Evolutionary conservation across 2,329 filamentous ascomycete genomes (phyloP).

Genomic region (Talaromyces verruculosus): DNA sequence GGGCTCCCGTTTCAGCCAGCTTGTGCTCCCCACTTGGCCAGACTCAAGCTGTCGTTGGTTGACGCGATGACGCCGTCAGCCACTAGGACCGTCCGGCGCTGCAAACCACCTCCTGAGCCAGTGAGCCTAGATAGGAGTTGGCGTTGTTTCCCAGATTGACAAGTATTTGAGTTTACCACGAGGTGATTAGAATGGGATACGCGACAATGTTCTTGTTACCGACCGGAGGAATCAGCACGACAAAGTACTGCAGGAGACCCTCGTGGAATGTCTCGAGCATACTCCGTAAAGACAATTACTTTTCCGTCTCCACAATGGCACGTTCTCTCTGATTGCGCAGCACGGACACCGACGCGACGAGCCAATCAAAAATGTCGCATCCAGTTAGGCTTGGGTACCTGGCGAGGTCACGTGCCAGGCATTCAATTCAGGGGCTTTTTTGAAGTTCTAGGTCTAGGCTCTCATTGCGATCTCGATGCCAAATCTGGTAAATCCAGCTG

Average conservation of each 20-base stretch:
- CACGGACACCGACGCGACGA: neutral
- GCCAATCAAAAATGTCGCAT: neutral
- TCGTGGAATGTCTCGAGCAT: neutral
- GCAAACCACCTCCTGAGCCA: slow-evolving; percentile 6
- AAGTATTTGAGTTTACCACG: neutral
- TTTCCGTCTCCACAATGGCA: neutral
- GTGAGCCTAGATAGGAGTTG: neutral
- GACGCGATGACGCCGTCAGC: slow-evolving; percentile 14
- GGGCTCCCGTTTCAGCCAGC: slow-evolving; percentile 21
- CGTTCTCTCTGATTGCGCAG: neutral
- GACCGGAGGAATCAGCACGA: neutral
- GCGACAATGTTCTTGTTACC: neutral
- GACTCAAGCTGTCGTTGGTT: slow-evolving; percentile 18
- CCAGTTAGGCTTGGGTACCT: no score
- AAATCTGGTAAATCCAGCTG: neutral
- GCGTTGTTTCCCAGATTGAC: neutral
- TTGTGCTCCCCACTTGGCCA: slow-evolving; percentile 17
- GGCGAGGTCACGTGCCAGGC: neutral
- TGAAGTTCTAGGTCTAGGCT: neutral
- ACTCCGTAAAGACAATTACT: neutral
- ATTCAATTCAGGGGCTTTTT: neutral
- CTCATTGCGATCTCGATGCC: neutral
- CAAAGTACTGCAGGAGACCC: neutral
- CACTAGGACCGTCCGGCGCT: slow-evolving; percentile 20
- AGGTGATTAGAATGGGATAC: neutral